Percentiles rank a stretch among this genome's conserved stretches.
phyloP scores from a whole-genome alignment of 164 flowering plant species.

The Pachysandra terminalis region DNA sequence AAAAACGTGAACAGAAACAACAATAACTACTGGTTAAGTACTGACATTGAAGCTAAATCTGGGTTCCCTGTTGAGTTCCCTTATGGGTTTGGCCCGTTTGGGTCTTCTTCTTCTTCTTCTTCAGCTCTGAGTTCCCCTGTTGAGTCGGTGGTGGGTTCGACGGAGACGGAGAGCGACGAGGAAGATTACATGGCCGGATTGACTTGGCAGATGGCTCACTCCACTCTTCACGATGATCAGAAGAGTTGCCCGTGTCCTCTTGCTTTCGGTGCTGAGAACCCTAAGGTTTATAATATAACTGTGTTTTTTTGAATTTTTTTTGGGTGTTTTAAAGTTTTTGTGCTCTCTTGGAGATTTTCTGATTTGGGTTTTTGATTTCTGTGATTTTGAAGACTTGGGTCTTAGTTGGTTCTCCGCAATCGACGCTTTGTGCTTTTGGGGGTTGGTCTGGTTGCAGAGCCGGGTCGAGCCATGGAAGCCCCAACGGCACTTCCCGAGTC shows the following conservation, averaged over 20 bases:
- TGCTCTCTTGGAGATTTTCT: neutral
- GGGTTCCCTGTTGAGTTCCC: conserved; percentile 50
- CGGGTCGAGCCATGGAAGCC: conserved; percentile 49
- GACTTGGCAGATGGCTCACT: conserved; percentile 37
- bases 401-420: conserved; percentile 62
- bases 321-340: neutral
- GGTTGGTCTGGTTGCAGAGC: conserved; percentile 36
- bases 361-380: neutral
- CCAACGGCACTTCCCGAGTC: conserved; percentile 34
- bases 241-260: neutral
- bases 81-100: conserved; percentile 33
- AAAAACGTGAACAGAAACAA: neutral
- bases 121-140: conserved; percentile 48
- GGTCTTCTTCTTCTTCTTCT: conserved; percentile 7
- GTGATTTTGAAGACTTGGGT: conserved; percentile 29
- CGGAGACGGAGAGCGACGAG: conserved; percentile 58
- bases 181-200: conserved; percentile 44
- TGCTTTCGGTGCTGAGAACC: conserved; percentile 17
- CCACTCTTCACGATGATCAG: conserved; percentile 33
- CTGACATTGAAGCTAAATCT: conserved; percentile 3
- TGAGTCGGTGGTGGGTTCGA: conserved; percentile 44
- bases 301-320: neutral
- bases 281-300: conserved; percentile 27
- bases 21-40: neutral
- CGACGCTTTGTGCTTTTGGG: conserved; percentile 48